Evolutionary conservation across 169 alveolate species (phyloP).

Genomic region (Plasmodium adleri): DNA sequence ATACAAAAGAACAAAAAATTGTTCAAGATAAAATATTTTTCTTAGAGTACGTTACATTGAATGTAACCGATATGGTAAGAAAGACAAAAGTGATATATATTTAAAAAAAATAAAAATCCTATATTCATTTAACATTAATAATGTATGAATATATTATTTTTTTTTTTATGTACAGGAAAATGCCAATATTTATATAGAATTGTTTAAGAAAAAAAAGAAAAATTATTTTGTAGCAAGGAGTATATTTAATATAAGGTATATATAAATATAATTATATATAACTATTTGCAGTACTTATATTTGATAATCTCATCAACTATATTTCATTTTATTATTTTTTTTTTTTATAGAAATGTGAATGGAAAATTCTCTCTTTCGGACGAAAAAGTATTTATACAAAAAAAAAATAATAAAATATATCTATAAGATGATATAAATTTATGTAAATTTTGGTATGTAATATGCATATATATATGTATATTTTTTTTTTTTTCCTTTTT

Average conservation of each 20-base stretch:
- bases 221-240: conserved; percentile 68
- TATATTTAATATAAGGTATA: conserved; percentile 51
- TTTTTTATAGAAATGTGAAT: conserved; percentile 21
- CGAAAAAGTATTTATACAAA: conserved; percentile 32
- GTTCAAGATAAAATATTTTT: conserved; percentile 62
- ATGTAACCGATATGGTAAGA: conserved; percentile 14
- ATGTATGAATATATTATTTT: not conserved
- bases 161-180: conserved; percentile 31
- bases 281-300: not conserved
- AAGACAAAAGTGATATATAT: not conserved
- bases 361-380: conserved; percentile 47
- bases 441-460: too few species aligned
- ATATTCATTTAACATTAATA: not conserved
- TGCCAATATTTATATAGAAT: conserved; percentile 45
- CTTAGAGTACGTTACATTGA: conserved; percentile 45
- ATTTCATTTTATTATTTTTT: conserved; percentile 2
- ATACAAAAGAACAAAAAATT: conserved; percentile 40
- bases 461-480: not conserved
- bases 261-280: not conserved
- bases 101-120: not conserved
- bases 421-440: too few species aligned
- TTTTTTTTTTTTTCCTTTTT: conserved; percentile 17
- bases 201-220: conserved; percentile 58
- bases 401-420: not conserved
- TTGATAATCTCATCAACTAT: not conserved